Evolutionary conservation across 1,284 basidiomycete species (phyloP), one percentile per base, ranked within the genome.

Genomic region (Anthracocystis panici-leucophaei): DNA sequence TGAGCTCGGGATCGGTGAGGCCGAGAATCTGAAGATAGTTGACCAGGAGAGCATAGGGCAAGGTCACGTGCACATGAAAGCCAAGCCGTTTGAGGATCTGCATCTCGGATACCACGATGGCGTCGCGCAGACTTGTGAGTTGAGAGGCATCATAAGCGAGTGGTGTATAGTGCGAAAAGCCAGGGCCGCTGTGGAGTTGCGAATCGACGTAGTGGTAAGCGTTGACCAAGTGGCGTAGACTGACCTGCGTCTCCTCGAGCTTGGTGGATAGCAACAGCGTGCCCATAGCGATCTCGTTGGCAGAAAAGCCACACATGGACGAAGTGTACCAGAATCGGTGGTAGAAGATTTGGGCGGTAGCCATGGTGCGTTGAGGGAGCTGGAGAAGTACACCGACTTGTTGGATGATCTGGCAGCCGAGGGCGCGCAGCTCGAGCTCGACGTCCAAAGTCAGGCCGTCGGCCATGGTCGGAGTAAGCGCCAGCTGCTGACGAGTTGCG

Each of bases 301-400:
- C 91, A 27, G 93, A 91, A 85, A 96, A 99, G 67, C 94, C 92
- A 81, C 92, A 91, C 90, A 99, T 91, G 4, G 95, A 97, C 5
- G 92, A 92, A 18, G 97, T 93, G 87, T 91, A 98, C 92, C 92
- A 99, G 88, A 99, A 99, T 31, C 96, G 89, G 76, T 99, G 96
- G 84, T 96, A 96, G 5, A 99, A 87, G 42, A 98, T 94, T 84
- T 98, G 95, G 0, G 97, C 97, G 0, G 94, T 94, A 5, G 96
- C 94, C 79, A 97, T 93, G 8, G 95, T 95, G 45, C 95, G 93
- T 85, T 99, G 97, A 68, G 97, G 97, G 92, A 96, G 91, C 82
- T 91, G 90, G 62, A 98, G 88, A 53, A 98, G 89, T 49, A 95
- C 89, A 29, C 95, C 96, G 3, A 95, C 94, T 86, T 97, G 92